A percentile compares a stretch with the other conserved stretches of the same genome.
Evolutionary conservation across 2,329 filamentous ascomycete species (phyloP).

Genomic region (Bimuria novae-zelandiae): DNA sequence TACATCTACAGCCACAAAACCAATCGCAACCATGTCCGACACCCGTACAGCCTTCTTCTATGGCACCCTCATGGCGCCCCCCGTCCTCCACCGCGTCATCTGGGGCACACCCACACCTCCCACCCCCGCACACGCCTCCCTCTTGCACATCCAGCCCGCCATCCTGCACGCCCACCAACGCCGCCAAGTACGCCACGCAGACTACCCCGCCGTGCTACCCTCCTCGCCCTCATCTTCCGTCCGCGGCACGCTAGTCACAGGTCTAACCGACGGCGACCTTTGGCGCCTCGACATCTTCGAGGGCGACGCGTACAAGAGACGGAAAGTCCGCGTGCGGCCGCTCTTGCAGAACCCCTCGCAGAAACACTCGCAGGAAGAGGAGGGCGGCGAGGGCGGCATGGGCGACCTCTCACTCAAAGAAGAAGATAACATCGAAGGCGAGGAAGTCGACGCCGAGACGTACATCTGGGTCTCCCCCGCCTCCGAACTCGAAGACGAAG

Average conservation of each 20-base stretch:
- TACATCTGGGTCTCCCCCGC: constrained; percentile 57
- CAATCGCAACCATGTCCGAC: constrained; percentile 41
- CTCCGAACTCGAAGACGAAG: constrained; percentile 65
- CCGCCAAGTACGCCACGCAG: constrained; percentile 67
- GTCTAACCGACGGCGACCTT: constrained; percentile 78
- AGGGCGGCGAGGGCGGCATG: constrained; percentile 19
- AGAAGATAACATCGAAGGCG: constrained; percentile 38
- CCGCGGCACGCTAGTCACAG: constrained; percentile 74
- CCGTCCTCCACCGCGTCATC: constrained; percentile 84
- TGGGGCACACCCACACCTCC: constrained; percentile 63
- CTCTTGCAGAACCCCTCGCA: too few species aligned
- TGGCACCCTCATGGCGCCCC: constrained; percentile 78
- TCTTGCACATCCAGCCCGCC: constrained; percentile 72
- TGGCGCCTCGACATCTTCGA: constrained; percentile 80
- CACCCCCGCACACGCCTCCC: constrained; percentile 53
- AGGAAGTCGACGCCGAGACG: constrained; percentile 51
- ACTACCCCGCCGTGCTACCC: constrained; percentile 80
- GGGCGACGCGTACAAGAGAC: constrained; percentile 70
- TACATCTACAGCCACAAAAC: neutral
- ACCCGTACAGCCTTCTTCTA: constrained; percentile 67
- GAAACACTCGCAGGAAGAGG: constrained; percentile 24
- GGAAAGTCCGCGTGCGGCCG: constrained; percentile 52
- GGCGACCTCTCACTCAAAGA: constrained; percentile 30
- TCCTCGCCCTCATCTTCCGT: constrained; percentile 55
- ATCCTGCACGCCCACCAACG: constrained; percentile 76